phyloP scores from a whole-genome alignment of 768 basidiomycete species.

The Amanita subjunquillea region DNA sequence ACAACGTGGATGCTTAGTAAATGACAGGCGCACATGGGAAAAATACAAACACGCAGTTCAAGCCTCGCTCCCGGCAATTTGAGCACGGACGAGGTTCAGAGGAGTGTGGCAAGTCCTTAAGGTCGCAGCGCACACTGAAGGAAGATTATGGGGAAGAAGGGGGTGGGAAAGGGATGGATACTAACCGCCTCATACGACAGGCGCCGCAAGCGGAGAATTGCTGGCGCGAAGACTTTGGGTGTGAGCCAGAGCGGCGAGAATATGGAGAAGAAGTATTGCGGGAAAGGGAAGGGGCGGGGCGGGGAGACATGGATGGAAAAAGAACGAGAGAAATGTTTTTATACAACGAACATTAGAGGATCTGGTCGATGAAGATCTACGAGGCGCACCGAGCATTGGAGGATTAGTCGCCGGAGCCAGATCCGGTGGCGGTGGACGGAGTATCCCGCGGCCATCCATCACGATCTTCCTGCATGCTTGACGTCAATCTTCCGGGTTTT shows the following conservation, averaged over 20 bases:
- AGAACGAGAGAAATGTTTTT: slow-evolving; percentile 11
- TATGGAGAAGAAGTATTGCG: slow-evolving; percentile 28
- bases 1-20: slow-evolving; percentile 8
- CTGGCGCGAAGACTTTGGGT: slow-evolving; percentile 68
- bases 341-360: slow-evolving; percentile 20
- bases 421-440: slow-evolving; percentile 21
- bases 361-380: slow-evolving; percentile 37
- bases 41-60: slow-evolving; percentile 86
- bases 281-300: slow-evolving; percentile 26
- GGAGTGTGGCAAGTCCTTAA: slow-evolving; percentile 67
- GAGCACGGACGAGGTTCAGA: slow-evolving; percentile 53
- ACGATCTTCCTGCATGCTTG: slow-evolving; percentile 6
- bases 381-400: slow-evolving; percentile 18
- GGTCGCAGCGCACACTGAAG: slow-evolving; percentile 80
- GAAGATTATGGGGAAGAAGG: slow-evolving; percentile 5
- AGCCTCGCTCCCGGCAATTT: slow-evolving; percentile 81
- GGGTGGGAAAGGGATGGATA: slow-evolving; percentile 4
- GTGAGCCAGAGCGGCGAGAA: slow-evolving; percentile 41
- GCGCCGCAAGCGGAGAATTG: slow-evolving; percentile 94
- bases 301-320: slow-evolving; percentile 43
- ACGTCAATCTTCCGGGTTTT: slow-evolving; percentile 7
- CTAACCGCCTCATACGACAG: slow-evolving; percentile 78
- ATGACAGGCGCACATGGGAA: slow-evolving; percentile 1
- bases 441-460: neutral
- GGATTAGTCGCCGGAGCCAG: slow-evolving; percentile 25